phyloP scores from a whole-genome alignment of 495 filamentous ascomycete species.

The Penicillium coprophilum region DNA sequence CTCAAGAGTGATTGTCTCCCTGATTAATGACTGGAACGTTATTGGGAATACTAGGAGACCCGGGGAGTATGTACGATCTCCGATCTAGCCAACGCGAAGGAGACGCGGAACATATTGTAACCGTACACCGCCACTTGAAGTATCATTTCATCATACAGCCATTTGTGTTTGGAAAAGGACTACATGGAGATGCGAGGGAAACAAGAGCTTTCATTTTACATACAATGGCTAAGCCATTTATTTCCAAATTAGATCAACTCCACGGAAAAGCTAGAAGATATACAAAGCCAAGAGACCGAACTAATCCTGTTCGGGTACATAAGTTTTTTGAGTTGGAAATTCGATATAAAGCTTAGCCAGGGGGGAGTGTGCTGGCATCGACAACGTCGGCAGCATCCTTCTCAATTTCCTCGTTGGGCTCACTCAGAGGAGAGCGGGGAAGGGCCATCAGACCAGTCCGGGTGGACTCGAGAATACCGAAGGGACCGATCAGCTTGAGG shows the following conservation, averaged over 20 bases:
- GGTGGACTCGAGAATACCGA: conserved; percentile 93
- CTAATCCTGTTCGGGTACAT: conserved; percentile 28
- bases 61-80: neutral
- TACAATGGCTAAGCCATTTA: conserved; percentile 6
- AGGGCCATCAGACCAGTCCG: conserved; percentile 95
- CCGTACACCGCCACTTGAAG: neutral
- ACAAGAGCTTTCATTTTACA: conserved; percentile 11
- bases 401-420: conserved; percentile 66
- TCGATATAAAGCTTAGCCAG: conserved; percentile 61
- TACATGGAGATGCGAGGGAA: conserved; percentile 2
- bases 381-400: conserved; percentile 90
- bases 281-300: conserved; percentile 21
- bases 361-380: conserved; percentile 87
- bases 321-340: conserved; percentile 19
- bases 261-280: conserved; percentile 14
- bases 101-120: neutral
- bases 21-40: neutral
- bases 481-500: conserved; percentile 92
- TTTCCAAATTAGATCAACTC: conserved; percentile 12
- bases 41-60: neutral
- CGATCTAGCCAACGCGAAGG: neutral
- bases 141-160: neutral
- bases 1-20: neutral
- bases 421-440: conserved; percentile 84
- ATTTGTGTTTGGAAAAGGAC: neutral